These are phyloP conservation scores for Lenzites betulinus DNA, from an alignment of 768 basidiomycete genomes.

Conservation along the genomic window DNA sequence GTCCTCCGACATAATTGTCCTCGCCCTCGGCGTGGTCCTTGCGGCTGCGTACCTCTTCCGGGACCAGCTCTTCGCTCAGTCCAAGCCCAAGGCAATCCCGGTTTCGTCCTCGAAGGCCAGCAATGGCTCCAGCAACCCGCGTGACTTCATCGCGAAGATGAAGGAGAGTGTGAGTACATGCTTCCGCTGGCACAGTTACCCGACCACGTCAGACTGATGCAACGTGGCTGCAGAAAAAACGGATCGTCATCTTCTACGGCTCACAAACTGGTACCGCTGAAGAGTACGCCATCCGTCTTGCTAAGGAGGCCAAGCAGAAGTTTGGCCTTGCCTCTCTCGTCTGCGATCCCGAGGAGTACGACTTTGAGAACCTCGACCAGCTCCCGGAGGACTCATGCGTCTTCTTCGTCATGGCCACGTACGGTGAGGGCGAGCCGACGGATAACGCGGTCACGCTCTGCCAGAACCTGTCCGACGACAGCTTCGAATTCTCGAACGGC, in stretches of 20 bases:
- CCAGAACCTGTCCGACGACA: conserved; percentile 87
- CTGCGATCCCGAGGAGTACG: conserved; percentile 98
- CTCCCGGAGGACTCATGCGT: conserved; percentile 85
- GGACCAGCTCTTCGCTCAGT: conserved; percentile 72
- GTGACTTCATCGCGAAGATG: conserved; percentile 95
- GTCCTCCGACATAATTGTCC: conserved; percentile 71
- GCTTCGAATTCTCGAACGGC: conserved; percentile 85
- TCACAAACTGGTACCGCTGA: conserved; percentile 99
- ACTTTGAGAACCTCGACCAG: conserved; percentile 94
- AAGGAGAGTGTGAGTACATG: conserved; percentile 77
- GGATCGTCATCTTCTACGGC: conserved; percentile 95
- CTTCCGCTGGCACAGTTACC: background rate
- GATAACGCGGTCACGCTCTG: conserved; percentile 95
- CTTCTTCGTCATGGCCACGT: conserved; percentile 97
- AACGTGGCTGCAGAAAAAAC: conserved; percentile 75
- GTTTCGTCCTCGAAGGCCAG: conserved; percentile 43
- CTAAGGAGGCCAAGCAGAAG: conserved; percentile 96
- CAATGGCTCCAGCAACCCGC: conserved; percentile 80
- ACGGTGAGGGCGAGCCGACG: conserved; percentile 98
- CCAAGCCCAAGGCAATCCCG: conserved; percentile 61
- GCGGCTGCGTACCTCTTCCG: conserved; percentile 83
- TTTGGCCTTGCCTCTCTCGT: conserved; percentile 95
- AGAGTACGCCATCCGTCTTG: conserved; percentile 95
- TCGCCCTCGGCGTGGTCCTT: conserved; percentile 72
- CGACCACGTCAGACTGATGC: conserved; percentile 1